phyloP scores from a whole-genome alignment of 2,329 filamentous ascomycete genomes.

The Cladosporium halotolerans region DNA sequence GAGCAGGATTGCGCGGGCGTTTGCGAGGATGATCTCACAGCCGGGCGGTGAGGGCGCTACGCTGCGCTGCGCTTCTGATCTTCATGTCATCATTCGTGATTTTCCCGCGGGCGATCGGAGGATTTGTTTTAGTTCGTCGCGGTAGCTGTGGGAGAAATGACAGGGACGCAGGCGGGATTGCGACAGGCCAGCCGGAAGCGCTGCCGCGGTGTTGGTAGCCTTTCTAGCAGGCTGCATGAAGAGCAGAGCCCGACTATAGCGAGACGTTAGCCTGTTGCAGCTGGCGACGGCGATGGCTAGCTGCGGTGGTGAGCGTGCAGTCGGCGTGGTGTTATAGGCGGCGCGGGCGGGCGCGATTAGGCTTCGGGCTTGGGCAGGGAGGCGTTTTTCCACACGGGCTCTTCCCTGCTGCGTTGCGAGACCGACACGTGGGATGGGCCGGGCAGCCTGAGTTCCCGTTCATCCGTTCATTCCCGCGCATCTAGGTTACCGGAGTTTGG shows the following conservation, averaged over 20 bases:
- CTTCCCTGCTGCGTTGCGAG: neutral
- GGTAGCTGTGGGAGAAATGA: too few species aligned
- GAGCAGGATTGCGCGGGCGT: too few species aligned
- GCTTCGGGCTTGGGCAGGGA: neutral
- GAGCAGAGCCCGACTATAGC: too few species aligned
- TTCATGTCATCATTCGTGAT: conserved; percentile 1
- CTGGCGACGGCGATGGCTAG: too few species aligned
- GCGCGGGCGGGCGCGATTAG: neutral
- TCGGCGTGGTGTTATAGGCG: too few species aligned
- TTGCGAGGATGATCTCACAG: too few species aligned
- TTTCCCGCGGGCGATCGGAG: neutral
- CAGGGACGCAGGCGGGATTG: neutral
- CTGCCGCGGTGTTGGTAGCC: neutral
- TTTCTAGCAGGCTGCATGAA: too few species aligned
- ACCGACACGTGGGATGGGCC: neutral
- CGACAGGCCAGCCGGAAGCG: neutral
- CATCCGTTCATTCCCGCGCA: neutral
- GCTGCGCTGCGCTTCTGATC: neutral
- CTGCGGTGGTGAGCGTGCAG: too few species aligned
- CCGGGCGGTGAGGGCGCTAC: too few species aligned
- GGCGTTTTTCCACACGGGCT: neutral
- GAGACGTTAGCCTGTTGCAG: too few species aligned
- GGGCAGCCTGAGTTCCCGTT: neutral
- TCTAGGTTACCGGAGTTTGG: neutral
- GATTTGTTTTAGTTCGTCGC: too few species aligned